Base-by-base conservation (phyloP, 495 filamentous ascomycete species). In the Apiosordaria backusii region DNA sequence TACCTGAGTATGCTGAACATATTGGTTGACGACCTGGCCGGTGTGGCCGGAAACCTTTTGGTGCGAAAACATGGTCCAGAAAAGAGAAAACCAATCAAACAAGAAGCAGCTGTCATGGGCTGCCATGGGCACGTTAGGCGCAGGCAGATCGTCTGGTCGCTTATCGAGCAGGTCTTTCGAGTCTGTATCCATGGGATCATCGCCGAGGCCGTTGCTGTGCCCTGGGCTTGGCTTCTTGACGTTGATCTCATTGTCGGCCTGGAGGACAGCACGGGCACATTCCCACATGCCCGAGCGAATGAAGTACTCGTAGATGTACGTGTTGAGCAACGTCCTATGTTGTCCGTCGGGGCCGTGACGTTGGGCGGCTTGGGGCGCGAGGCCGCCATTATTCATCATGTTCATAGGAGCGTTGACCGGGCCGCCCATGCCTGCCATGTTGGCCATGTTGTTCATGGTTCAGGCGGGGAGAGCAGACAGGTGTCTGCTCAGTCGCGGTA, bases 271-370 rank as follows among this genome's bases (percentile, higher is more conserved):
- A 70, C 89, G 86, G 64, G 95, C 95, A 68, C 88, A 88, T 61
- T 93, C 89, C 70, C 86, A 89, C 82, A 96, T 89, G 61, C 85
- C 84, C 75, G 91, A 89, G 72, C 89, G 90, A 50, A 97, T 78
- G 64, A 99, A 93, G 75, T 98, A 97, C 71, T 97, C 93, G 82
- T 98, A 98, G 66, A 99, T 99, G 75, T 94, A 97, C 2, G 92
- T 97, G 79, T 98, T 96, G 27, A 98, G 87, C 4, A 82, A 67
- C 1, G 78, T 75, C 60, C 80, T 76, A 53, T 78, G 73, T 70
- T 71, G 75, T 63, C 76, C 71, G 19, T 52, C 10, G 5, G 40
- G 54, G 5, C 53, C 40, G 13, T 61, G 59, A 4, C 26, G 59
- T 22, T 61, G 59, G 26, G 21, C 55, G 13, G 27, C 75, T 63